Evolutionary conservation across 2,329 filamentous ascomycete species (phyloP), one percentile per base, ranked within the genome.

Genomic region (Penicillium italicum): DNA sequence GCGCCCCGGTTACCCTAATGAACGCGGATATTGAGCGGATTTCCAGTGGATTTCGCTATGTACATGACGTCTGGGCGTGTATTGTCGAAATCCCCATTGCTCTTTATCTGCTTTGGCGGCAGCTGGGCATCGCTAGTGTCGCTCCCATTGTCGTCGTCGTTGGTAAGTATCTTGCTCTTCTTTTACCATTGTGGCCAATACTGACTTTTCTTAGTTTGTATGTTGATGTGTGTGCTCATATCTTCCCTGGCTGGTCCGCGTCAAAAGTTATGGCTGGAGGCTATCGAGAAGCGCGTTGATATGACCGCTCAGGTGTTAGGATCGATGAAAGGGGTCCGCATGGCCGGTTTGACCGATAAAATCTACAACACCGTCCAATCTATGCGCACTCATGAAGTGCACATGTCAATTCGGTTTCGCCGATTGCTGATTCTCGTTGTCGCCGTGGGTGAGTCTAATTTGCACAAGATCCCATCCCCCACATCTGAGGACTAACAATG

Each of bases 361-460:
- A 56, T 76, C 1, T 62, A 65, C 20, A 53, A 60, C 2, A 58
- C 69, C 3, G 64, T 77, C 4, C 72, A 77, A 50, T 56, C 53
- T 1, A 55, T 76, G 22, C 69, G 76, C 6, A 50, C 70, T 1
- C 58, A 69, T 4, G 76, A 77, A 56, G 58, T 78, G 0, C 49
- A 37, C 1, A 52, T 61, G 2, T 69, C 63, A 55, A 55, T 61
- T 0, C 58, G 61, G n/a, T 76, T 70, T 54, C 66, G 69, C 24
- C 33, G 33, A 36, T 36, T 36, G 33, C 33, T 36, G 33, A 36
- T 36, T n/a, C 31, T 48, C 11, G 45, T 48, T 18, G 45, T 44
- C 53, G 34, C 38, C 52, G 34, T 48, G 20, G 44, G 42, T 58
- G 30, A 26, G 45, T 26, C 20, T 34, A 22, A 36, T 24, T 24